Base-by-base conservation (phyloP, 2,329 filamentous ascomycete genomes). In the Blastomyces gilchristii region DNA sequence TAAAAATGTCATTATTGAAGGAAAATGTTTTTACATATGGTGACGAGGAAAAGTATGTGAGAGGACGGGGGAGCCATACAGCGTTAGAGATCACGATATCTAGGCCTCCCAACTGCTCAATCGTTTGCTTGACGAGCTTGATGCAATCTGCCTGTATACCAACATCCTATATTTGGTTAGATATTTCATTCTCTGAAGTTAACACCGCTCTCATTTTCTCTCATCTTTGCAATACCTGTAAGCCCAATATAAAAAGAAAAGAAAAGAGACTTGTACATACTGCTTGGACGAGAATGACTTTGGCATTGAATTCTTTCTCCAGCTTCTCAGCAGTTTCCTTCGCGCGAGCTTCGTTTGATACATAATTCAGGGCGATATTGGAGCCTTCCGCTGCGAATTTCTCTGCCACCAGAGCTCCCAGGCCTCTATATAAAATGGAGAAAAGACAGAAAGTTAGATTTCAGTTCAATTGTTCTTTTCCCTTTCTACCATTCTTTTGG, bases 51-150 rank as follows among this genome's bases (percentile, higher is more conserved):
- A n/a, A 34, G 22, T n/a, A 52, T 7, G 39, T n/a, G 60, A 25
- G 14, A 57, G 50, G 8, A 7, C 11, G 9, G 37, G 45, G 52
- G 47, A 45, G 52, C 64, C 79, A 57, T 69, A 85, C 83, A 22
- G 87, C 88, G 73, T 94, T 94, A 2, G 87, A 88, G 69, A 93
- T 84, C 56, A 94, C 79, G 50, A 91, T 81, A 75, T 94, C 89
- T n/a, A 94, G 73, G 0, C 86, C 84, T 4, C 87, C 88, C 66
- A 90, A 79, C n/a, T 74, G 75, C 34, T 80, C 75, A 58, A 86
- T 79, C 1, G 84, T 82, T 54, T 86, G 80, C 22, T 81, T 74
- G 0, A 92, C 83, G 0, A 87, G 79, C 0, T 78, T 77, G 58
- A 78, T 73, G 65, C 89, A 84, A 34, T 88, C 87, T 1, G 76